Conservation (phyloP, 257 asterid species). For the Paulownia fortunei region DNA sequence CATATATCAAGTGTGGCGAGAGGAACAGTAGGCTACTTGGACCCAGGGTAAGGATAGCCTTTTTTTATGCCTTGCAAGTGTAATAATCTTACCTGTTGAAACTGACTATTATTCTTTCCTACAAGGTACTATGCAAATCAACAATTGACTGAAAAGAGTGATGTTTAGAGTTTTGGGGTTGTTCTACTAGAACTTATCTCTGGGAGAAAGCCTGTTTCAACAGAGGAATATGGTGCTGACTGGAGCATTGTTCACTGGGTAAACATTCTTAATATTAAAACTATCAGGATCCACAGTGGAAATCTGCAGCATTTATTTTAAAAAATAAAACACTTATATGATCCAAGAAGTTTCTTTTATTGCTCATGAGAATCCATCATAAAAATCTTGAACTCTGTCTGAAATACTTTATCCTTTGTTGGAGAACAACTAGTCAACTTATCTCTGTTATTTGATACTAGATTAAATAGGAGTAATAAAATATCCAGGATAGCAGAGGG, state of each 20-base stretch:
- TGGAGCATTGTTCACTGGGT: conserved; percentile 99
- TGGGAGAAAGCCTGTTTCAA: conserved; percentile 86
- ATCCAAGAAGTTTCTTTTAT: not conserved
- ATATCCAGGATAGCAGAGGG: too few species aligned
- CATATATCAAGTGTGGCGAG: conserved; percentile 96
- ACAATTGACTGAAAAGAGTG: conserved; percentile 94
- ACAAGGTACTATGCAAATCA: conserved; percentile 94
- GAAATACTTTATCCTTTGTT: not conserved
- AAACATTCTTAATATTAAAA: conserved; percentile 27
- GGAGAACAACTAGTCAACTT: too few species aligned
- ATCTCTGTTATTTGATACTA: too few species aligned
- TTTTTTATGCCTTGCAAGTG: too few species aligned
- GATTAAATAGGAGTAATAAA: too few species aligned
- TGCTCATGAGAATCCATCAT: not conserved
- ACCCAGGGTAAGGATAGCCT: conserved; percentile 99
- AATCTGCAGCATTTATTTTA: not conserved
- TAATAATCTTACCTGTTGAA: too few species aligned
- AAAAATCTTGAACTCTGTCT: not conserved
- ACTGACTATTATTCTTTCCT: conserved; percentile 6
- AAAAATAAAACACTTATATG: not conserved
- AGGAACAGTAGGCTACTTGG: conserved; percentile 97
- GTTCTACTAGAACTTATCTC: conserved; percentile 93
- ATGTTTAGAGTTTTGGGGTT: conserved; percentile 92
- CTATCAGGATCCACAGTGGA: not conserved
- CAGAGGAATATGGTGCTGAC: conserved; percentile 87